Evolutionary conservation across 352 stramenopile species (phyloP), one percentile per base, ranked within the genome.

Genomic region (Phytophthora sansomeana): DNA sequence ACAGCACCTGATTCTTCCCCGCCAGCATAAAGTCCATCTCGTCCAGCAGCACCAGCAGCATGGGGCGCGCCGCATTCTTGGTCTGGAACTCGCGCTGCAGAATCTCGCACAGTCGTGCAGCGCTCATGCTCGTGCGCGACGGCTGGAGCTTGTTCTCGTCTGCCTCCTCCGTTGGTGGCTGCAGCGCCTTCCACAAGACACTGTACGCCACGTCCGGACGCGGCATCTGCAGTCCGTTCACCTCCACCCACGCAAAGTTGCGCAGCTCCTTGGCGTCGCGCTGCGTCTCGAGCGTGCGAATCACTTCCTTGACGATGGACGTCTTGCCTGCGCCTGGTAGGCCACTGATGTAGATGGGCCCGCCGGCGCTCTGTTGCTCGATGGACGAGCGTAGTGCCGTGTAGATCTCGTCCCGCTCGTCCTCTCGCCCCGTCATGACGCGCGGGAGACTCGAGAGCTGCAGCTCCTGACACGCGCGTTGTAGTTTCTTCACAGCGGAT

Each of bases 11-110:
- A 62, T 87, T 88, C 64, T 92, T 92, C 36, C 81, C 78, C 0
- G 80, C 78, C 21, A 91, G 63, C 66, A 92, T 84, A 50, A 92
- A 92, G 52, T 92, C 83, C 80, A 92, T 91, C 64, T 92, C 83
- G 42, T 92, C 83, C 44, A 92, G 63, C 49, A 92, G 65, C 29
- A 91, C 67, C 32, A 92, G 43, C 5, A 92, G 26, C 49, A 84
- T 84, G 14, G 81, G 81, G 9, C 83, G 80, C 26, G 54, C 56
- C 5, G 75, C 21, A 9, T 75, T 71, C 32, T 70, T 71, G 4
- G 61, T 69, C 44, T 81, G 77, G 33, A 89, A 85, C 54, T 87
- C 79, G 17, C 67, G 59, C 56, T 83, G 69, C 26, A 90, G 58
- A 56, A 74, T 63, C 21, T 86, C 63, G 42, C 81, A 90, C 26